Base-by-base conservation (phyloP, 78 protist species). In the Pigoraptor vietnamica region DNA sequence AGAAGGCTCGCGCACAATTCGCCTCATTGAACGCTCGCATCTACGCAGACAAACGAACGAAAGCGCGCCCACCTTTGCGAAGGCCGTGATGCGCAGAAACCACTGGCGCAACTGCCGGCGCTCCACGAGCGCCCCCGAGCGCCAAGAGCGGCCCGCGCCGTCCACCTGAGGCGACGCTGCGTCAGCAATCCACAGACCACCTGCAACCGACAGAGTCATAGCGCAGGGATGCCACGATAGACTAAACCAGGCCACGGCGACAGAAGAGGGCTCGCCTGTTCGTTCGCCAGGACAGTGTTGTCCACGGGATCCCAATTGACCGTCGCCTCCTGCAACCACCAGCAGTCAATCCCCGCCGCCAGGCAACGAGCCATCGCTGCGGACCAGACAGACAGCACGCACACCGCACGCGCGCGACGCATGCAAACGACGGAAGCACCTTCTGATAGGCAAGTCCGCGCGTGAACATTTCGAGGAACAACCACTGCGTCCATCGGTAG, bases 221-320 rank as follows among this genome's bases (percentile, higher is more conserved):
- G n/a, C n/a, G n/a, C n/a, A n/a, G n/a, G n/a, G n/a, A n/a, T n/a
- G n/a, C n/a, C n/a, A n/a, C n/a, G n/a, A n/a, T n/a, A n/a, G n/a
- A n/a, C n/a, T n/a, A n/a, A n/a, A n/a, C n/a, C n/a, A n/a, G n/a
- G n/a, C n/a, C n/a, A n/a, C n/a, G n/a, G n/a, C n/a, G n/a, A n/a
- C n/a, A n/a, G n/a, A n/a, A n/a, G n/a, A n/a, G n/a, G n/a, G n/a
- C n/a, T n/a, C n/a, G n/a, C n/a, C n/a, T n/a, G n/a, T 89, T 98
- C 99, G 90, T 98, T 98, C 21, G 99, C 99, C 0, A 98, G 95
- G 24, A 98, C 99, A 9, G 98, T 97, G 39, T 81, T 81, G 40
- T 97, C 98, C 32, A 97, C 91, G 0, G 98, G 98, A 37, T 97
- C 98, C 98, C 98, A 97, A 56, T 97, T 95, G 40, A 97, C 97